Conservation (phyloP, 768 basidiomycete species). For the Lentinula edodes region DNA sequence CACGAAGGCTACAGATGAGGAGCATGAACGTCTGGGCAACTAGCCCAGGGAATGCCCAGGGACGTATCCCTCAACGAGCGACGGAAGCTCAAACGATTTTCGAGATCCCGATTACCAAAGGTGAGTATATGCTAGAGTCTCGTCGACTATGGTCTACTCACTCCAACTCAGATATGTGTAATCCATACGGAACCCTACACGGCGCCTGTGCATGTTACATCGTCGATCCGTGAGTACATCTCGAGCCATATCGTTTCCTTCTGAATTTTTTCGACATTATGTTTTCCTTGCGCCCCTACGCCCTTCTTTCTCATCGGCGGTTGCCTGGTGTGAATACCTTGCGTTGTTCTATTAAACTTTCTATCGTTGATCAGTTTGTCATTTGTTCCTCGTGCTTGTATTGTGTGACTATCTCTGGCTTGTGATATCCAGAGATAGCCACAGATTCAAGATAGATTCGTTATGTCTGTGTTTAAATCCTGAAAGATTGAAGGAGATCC, state of each 20-base stretch:
- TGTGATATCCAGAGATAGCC: neutral
- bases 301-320: no score
- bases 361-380: no score
- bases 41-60: neutral
- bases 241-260: neutral
- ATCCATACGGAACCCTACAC: conserved; percentile 8
- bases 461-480: neutral
- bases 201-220: conserved; percentile 10
- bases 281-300: neutral
- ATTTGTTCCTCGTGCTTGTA: no score
- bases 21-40: conserved; percentile 8
- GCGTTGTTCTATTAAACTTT: no score
- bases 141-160: neutral
- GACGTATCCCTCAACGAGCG: neutral
- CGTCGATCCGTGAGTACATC: conserved; percentile 9
- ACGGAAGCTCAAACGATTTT: conserved; percentile 8
- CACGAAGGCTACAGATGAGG: neutral
- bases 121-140: neutral
- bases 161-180: conserved; percentile 9
- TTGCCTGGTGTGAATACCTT: no score
- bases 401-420: neutral
- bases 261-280: neutral
- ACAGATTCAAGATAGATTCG: neutral
- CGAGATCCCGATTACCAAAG: conserved; percentile 6
- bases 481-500: neutral